Evolutionary conservation across 352 stramenopile genomes (phyloP).

Genomic region (Pseudoperonospora humuli): DNA sequence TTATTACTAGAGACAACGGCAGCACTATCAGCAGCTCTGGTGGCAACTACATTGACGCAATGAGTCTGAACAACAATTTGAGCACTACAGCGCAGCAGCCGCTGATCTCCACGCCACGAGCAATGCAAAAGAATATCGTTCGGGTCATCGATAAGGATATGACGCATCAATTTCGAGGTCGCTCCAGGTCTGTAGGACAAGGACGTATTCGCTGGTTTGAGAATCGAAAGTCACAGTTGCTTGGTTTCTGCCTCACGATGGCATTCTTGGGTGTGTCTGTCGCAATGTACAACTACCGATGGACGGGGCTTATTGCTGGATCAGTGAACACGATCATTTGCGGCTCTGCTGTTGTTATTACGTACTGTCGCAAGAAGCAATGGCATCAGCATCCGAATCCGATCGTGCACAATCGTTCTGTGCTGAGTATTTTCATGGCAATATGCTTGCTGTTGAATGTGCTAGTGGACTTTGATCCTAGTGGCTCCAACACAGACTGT

Average conservation of each 20-base stretch:
- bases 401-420: slow-evolving; percentile 79
- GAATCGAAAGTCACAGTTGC: slow-evolving; percentile 83
- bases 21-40: slow-evolving; percentile 44
- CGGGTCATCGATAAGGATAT: slow-evolving; percentile 89
- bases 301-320: slow-evolving; percentile 80
- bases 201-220: slow-evolving; percentile 83
- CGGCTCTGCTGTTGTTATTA: slow-evolving; percentile 75
- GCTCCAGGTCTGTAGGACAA: slow-evolving; percentile 57
- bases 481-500: slow-evolving; percentile 47
- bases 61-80: slow-evolving; percentile 29
- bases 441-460: slow-evolving; percentile 81
- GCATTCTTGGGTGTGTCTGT: slow-evolving; percentile 79
- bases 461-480: slow-evolving; percentile 66
- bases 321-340: slow-evolving; percentile 86
- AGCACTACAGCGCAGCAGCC: slow-evolving; percentile 59
- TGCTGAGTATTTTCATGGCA: slow-evolving; percentile 82
- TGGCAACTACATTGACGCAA: slow-evolving; percentile 22
- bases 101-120: slow-evolving; percentile 49
- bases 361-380: slow-evolving; percentile 83
- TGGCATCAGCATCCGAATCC: slow-evolving; percentile 87
- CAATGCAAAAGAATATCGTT: slow-evolving; percentile 69
- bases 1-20: slow-evolving; percentile 38
- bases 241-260: slow-evolving; percentile 81
- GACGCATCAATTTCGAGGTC: slow-evolving; percentile 77
- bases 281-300: slow-evolving; percentile 84